phyloP scores from a whole-genome alignment of 1,284 basidiomycete species.

The Cryptococcus wingfieldii region DNA sequence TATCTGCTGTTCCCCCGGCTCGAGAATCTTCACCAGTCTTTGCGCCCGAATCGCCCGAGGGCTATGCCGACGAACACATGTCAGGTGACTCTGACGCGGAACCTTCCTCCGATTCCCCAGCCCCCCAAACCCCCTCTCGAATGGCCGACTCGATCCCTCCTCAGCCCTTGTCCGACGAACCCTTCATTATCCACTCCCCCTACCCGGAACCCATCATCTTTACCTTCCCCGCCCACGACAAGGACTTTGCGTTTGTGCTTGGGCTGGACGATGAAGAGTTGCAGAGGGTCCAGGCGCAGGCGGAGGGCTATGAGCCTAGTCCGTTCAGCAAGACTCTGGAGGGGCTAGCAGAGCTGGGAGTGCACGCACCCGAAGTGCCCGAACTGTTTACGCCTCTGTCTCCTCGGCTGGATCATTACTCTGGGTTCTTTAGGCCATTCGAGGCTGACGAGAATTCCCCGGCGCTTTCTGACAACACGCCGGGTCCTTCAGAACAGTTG shows the following conservation, averaged over 20 bases:
- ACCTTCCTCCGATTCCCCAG: slow-evolving; percentile 33
- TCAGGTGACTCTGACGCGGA: slow-evolving; percentile 36
- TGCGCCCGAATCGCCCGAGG: slow-evolving; percentile 2
- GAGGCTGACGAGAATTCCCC: slow-evolving; percentile 17
- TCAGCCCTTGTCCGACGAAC: slow-evolving; percentile 28
- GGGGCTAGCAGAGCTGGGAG: slow-evolving; percentile 31
- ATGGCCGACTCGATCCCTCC: slow-evolving; percentile 16
- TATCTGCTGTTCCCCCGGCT: slow-evolving; percentile 14
- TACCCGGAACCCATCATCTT: slow-evolving; percentile 31
- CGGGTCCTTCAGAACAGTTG: slow-evolving; percentile 10
- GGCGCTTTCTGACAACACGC: slow-evolving; percentile 8
- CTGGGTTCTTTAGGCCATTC: slow-evolving; percentile 27
- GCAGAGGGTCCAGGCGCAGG: slow-evolving; percentile 20
- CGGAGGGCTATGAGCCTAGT: slow-evolving; percentile 32
- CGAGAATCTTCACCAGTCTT: slow-evolving; percentile 5
- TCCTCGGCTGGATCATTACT: slow-evolving; percentile 7
- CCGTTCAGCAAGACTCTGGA: slow-evolving; percentile 36
- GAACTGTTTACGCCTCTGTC: slow-evolving; percentile 13
- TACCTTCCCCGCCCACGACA: slow-evolving; percentile 31
- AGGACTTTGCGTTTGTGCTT: slow-evolving; percentile 36
- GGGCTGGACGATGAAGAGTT: slow-evolving; percentile 28
- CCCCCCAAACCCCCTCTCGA: slow-evolving; percentile 30
- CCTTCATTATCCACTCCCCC: slow-evolving; percentile 31
- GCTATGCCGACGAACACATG: slow-evolving; percentile 10
- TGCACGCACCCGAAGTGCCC: slow-evolving; percentile 25